phyloP scores from a whole-genome alignment of 768 basidiomycete genomes.

The Lentinula boryana region DNA sequence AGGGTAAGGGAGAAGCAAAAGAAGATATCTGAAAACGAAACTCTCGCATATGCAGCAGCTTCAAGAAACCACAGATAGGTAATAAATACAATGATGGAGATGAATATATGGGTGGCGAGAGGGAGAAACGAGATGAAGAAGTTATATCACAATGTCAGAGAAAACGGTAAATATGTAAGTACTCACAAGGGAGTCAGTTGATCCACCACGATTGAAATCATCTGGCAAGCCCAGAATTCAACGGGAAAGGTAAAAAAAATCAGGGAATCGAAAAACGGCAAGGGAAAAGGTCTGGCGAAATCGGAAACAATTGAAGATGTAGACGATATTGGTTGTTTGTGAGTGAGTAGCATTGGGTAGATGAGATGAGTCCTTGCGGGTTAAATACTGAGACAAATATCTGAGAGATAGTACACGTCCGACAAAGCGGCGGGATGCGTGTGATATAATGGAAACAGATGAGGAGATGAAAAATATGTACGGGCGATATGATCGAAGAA shows the following conservation, averaged over 20 bases:
- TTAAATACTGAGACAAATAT: conserved; percentile 13
- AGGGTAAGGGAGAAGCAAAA: neutral
- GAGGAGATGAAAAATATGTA: conserved; percentile 5
- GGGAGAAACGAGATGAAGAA: neutral
- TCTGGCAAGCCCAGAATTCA: neutral
- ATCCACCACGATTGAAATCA: neutral
- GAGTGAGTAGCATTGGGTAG: neutral
- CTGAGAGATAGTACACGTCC: conserved; percentile 8
- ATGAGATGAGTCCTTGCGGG: conserved; percentile 4
- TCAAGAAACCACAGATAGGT: neutral
- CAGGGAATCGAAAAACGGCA: neutral
- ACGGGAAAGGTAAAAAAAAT: neutral
- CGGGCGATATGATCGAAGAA: neutral
- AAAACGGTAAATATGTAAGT: neutral
- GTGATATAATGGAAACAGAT: conserved; percentile 6
- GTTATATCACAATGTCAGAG: neutral
- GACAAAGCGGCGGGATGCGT: conserved; percentile 8
- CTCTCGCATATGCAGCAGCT: neutral
- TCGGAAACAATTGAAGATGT: neutral
- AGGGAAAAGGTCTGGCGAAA: neutral
- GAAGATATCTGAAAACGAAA: neutral
- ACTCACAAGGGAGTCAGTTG: neutral
- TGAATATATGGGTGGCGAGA: neutral
- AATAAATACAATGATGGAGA: neutral
- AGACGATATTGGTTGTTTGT: neutral